Percentiles rank a stretch among this genome's conserved stretches.
These are phyloP conservation scores for Colletotrichum sp. DNA, from an alignment of 2,329 filamentous ascomycete genomes.

Conservation along the genomic window DNA sequence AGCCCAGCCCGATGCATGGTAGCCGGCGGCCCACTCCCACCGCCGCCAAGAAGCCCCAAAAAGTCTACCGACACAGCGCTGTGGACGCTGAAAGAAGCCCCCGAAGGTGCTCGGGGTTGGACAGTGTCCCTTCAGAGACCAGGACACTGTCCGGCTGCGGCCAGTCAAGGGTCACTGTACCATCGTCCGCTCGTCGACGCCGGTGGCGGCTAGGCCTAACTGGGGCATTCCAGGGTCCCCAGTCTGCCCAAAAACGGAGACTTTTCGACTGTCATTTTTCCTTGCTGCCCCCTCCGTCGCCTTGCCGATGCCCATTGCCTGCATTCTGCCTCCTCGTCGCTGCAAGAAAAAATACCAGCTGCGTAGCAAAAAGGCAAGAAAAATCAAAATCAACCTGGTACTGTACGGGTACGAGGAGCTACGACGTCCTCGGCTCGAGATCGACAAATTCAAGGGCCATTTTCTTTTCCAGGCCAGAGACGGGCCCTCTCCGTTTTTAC, in stretches of 20 bases:
- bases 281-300: not conserved
- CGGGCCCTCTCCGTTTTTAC: not conserved
- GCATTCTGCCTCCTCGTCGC: not conserved
- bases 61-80: not conserved
- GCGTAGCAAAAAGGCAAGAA: not conserved
- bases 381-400: not conserved
- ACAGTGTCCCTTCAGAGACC: not conserved
- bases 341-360: not conserved
- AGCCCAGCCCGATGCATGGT: not conserved
- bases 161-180: not conserved
- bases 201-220: constrained; percentile 6
- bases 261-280: constrained; percentile 5
- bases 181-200: not conserved
- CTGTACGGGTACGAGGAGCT: not conserved
- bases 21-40: not conserved
- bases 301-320: not conserved
- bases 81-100: not conserved
- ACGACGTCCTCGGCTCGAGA: not conserved
- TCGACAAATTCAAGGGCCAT: not conserved
- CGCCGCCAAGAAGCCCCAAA: not conserved
- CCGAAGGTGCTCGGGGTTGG: not conserved
- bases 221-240: not conserved
- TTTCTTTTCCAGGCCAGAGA: not conserved
- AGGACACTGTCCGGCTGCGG: constrained; percentile 10
- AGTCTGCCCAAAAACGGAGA: constrained; percentile 1